Base-by-base conservation (phyloP, 2,329 filamentous ascomycete species). In the Berkeleyomyces basicola region DNA sequence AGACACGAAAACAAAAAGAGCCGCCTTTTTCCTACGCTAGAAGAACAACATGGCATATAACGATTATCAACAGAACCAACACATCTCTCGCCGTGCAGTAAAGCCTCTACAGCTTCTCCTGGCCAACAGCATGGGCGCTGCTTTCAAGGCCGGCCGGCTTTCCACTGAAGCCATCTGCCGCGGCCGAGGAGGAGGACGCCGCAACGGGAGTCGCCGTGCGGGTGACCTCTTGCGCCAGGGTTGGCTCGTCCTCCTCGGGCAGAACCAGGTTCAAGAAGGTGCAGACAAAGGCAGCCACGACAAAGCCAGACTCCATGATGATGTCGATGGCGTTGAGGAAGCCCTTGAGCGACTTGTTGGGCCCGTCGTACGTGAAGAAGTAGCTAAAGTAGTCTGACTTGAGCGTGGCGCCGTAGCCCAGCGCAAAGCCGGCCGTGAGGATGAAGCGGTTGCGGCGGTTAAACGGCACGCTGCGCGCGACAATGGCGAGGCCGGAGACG, bases 371-470 rank as follows among this genome's bases (percentile, higher is more conserved):
- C 3, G 84, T 86, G 71, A 93, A 90, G 61, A 93, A 82, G 65
- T 81, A 78, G 65, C 75, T 71, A 69, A 89, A 90, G 77, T 87
- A 90, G 39, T 73, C 80, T 0, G 82, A 81, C 2, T 86, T 79
- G 0, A 87, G 74, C 0, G 83, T 86, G 7, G 84, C 84, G 63
- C 84, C 83, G 66, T 88, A 88, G 40, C 89, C 89, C 37, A 92
- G 75, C 0, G 87, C 79, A 40, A 93, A 75, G 0, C 85, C 82
- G 0, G 87, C 85, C 0, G 89, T 90, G 9, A 93, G 78, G 68
- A 93, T 88, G 74, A 93, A 93, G 33, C 89, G 80, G 68, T 87
- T 91, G 60, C 89, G 83, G 44, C 88, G 81, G n/a, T 82, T 90
- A 70, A 92, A 91, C 0, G 82, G 79, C 1, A 87, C 82, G 43